Evolutionary conservation across 441 rosid genomes (phyloP).

Genomic region (Croton laevigatus): DNA sequence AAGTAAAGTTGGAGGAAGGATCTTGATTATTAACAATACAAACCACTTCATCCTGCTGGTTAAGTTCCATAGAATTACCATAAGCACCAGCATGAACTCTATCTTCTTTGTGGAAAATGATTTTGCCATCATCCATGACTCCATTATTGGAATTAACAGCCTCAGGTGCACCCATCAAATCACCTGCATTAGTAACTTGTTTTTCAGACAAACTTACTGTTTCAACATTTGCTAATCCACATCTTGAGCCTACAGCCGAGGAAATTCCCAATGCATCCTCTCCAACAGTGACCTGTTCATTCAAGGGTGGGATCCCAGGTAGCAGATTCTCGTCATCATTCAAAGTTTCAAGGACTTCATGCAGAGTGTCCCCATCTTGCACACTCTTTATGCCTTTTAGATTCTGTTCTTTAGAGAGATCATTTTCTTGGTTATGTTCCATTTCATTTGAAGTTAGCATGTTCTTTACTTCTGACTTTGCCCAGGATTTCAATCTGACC

Average conservation of each 20-base stretch:
- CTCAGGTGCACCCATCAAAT: conserved; percentile 14
- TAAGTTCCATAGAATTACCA: conserved; percentile 20
- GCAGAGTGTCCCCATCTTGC: conserved; percentile 33
- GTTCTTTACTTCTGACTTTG: conserved; percentile 31
- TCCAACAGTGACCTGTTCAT: conserved; percentile 19
- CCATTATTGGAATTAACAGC: conserved; percentile 17
- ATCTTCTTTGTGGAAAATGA: conserved; percentile 18
- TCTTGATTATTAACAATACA: conserved; percentile 21
- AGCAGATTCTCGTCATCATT: conserved; percentile 24
- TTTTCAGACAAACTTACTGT: conserved; percentile 18
- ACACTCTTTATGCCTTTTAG: conserved; percentile 25
- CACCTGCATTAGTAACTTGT: conserved; percentile 7
- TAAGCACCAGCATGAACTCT: conserved; percentile 14
- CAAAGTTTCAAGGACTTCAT: conserved; percentile 18
- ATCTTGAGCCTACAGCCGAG: conserved; percentile 10
- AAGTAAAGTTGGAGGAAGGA: not conserved
- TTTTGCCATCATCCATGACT: conserved; percentile 10
- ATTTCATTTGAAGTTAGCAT: conserved; percentile 23
- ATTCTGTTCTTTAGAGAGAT: conserved; percentile 26
- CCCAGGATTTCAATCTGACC: conserved; percentile 51
- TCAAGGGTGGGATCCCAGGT: conserved; percentile 15
- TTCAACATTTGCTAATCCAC: conserved; percentile 13
- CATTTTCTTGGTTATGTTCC: conserved; percentile 24
- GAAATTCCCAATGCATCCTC: conserved; percentile 20
- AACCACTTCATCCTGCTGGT: conserved; percentile 25